A percentile compares a stretch with the other conserved stretches of the same genome.
These are phyloP conservation scores for Barnettozyma wickerhamii DNA, from an alignment of 805 yeast species.

Conservation along the genomic window DNA sequence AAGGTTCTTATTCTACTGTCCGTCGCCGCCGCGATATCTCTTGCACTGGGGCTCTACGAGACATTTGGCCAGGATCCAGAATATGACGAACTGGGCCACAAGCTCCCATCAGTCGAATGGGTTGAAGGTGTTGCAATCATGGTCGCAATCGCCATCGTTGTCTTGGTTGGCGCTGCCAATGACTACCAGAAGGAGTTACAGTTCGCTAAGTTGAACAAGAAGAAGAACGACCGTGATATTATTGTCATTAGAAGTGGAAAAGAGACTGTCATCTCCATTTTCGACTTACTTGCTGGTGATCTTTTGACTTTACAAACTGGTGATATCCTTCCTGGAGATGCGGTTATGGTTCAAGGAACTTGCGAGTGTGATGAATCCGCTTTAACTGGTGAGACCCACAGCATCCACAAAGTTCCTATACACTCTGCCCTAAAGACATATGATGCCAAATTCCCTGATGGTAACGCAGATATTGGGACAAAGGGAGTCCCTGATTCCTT, in stretches of 20 bases:
- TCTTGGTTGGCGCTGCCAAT: conserved; percentile 89
- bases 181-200: conserved; percentile 96
- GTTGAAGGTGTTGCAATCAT: conserved; percentile 98
- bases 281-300: conserved; percentile 84
- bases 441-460: conserved; percentile 22
- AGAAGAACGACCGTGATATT: conserved; percentile 79
- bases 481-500: conserved; percentile 64
- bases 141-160: conserved; percentile 86
- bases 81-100: conserved; percentile 72
- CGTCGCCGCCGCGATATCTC: conserved; percentile 83
- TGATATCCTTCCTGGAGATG: conserved; percentile 89
- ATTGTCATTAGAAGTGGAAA: conserved; percentile 72
- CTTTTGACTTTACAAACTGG: conserved; percentile 83
- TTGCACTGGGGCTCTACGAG: conserved; percentile 89
- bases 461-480: conserved; percentile 33
- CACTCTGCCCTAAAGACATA: conserved; percentile 31
- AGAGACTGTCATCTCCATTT: conserved; percentile 64
- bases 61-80: conserved; percentile 80
- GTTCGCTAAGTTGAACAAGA: conserved; percentile 80
- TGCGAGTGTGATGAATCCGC: conserved; percentile 91
- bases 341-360: conserved; percentile 65
- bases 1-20: conserved; percentile 80
- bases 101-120: conserved; percentile 89
- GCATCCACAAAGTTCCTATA: conserved; percentile 67
- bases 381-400: conserved; percentile 89